Evolutionary conservation across 108 stramenopile species (phyloP).

Genomic region (Thalassiosira profunda): DNA sequence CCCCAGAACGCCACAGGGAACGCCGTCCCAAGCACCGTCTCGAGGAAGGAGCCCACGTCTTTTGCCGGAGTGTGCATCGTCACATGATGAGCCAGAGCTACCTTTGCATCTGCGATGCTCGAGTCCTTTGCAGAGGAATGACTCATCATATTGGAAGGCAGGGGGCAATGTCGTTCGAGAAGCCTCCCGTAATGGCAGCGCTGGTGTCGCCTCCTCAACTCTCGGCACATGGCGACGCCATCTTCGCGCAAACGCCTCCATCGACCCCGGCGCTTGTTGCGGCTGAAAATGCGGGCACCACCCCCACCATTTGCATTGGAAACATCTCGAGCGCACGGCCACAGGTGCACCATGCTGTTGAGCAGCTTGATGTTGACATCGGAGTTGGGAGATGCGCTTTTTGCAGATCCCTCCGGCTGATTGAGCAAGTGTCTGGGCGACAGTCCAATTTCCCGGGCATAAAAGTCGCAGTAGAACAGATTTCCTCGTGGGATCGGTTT

Average conservation of each 20-base stretch:
- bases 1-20: slow-evolving; percentile 86
- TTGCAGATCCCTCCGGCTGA: background rate
- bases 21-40: slow-evolving; percentile 43
- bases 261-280: slow-evolving; percentile 42
- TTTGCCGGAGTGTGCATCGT: slow-evolving; percentile 49
- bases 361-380: slow-evolving; percentile 35
- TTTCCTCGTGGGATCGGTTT: slow-evolving; percentile 43
- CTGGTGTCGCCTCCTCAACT: slow-evolving; percentile 47
- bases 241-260: slow-evolving; percentile 50
- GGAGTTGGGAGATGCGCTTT: background rate
- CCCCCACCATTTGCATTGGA: background rate
- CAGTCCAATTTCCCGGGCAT: slow-evolving; percentile 43
- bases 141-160: slow-evolving; percentile 25
- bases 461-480: slow-evolving; percentile 52
- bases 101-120: background rate
- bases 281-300: background rate
- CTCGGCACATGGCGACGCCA: slow-evolving; percentile 60
- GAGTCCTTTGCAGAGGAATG: background rate
- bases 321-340: slow-evolving; percentile 6
- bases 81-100: slow-evolving; percentile 36
- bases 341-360: slow-evolving; percentile 34
- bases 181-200: slow-evolving; percentile 71
- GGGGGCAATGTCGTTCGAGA: slow-evolving; percentile 69
- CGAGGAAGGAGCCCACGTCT: slow-evolving; percentile 61
- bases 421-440: slow-evolving; percentile 47